phyloP scores from a whole-genome alignment of 23 red algal genomes.

The Chondrus crispus region DNA sequence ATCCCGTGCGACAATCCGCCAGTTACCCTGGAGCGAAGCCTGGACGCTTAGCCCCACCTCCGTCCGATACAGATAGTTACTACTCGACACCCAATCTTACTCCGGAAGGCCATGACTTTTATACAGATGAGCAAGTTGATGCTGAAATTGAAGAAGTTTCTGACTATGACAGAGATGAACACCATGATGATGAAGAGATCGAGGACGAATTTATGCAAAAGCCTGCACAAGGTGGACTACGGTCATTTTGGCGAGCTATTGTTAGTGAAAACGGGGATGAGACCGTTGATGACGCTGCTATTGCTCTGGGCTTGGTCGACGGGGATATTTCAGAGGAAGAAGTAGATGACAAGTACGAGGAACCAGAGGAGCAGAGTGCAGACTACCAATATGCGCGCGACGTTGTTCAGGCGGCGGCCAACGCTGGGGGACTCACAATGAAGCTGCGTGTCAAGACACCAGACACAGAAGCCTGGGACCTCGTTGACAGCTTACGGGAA shows the following conservation, averaged over 20 bases:
- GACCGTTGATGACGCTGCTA: conserved; percentile 59
- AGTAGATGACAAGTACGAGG: background rate
- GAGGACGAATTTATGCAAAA: background rate
- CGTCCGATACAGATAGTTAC: background rate
- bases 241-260: conserved; percentile 50
- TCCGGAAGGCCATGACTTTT: background rate
- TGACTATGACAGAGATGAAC: conserved; percentile 8
- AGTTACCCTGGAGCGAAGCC: too few relatives aligned
- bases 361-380: background rate
- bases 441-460: conserved; percentile 30
- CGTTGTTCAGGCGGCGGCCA: conserved; percentile 34
- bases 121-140: background rate
- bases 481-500: background rate
- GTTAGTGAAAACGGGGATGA: conserved; percentile 60
- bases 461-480: conserved; percentile 20
- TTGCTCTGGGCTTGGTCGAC: conserved; percentile 16
- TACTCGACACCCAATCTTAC: background rate
- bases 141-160: background rate
- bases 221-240: background rate
- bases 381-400: conserved; percentile 26
- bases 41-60: background rate
- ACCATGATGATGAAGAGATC: background rate
- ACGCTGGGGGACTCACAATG: conserved; percentile 17
- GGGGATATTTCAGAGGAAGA: conserved; percentile 9
- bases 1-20: too few relatives aligned